These are phyloP conservation scores for Calocybe gambosa DNA, from an alignment of 1,284 basidiomycete species.

Conservation along the genomic window DNA sequence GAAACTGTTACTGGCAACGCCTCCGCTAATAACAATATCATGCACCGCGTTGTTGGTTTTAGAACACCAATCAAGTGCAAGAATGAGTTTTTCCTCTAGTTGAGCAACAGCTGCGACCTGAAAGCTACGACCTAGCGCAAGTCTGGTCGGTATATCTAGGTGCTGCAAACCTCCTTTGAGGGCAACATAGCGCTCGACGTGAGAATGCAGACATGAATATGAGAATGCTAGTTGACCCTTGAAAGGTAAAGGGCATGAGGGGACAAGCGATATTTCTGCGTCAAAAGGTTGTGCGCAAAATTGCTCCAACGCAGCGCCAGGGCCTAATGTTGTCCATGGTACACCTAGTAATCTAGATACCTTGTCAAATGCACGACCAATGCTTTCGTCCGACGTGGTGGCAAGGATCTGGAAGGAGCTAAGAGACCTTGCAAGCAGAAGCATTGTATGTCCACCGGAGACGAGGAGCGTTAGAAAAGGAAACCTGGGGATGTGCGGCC, in stretches of 20 bases:
- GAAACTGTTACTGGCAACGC: conserved; percentile 81
- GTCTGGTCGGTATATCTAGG: conserved; percentile 29
- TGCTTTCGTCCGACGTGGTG: conserved; percentile 69
- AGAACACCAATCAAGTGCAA: conserved; percentile 50
- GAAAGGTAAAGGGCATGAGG: conserved; percentile 48
- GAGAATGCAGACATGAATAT: conserved; percentile 67
- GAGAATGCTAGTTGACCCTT: conserved; percentile 63
- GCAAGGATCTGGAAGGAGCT: conserved; percentile 67
- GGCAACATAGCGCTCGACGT: conserved; percentile 49
- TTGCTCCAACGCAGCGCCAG: conserved; percentile 73
- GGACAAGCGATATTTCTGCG: conserved; percentile 26
- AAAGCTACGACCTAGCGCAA: conserved; percentile 62
- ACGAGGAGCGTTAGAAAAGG: conserved; percentile 87
- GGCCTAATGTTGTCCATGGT: conserved; percentile 53
- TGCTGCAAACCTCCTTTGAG: conserved; percentile 31
- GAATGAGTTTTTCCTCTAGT: conserved; percentile 65
- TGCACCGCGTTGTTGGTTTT: conserved; percentile 35
- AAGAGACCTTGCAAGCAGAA: conserved; percentile 65
- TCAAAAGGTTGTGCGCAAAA: conserved; percentile 42
- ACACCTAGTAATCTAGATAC: conserved; percentile 65
- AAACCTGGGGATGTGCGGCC: conserved; percentile 51
- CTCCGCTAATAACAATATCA: conserved; percentile 79
- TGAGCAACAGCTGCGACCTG: conserved; percentile 69
- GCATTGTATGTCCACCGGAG: conserved; percentile 87
- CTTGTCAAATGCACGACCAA: conserved; percentile 80